Evolutionary conservation across 164 flowering plant species (phyloP).

Genomic region (Magnolia sinica): DNA sequence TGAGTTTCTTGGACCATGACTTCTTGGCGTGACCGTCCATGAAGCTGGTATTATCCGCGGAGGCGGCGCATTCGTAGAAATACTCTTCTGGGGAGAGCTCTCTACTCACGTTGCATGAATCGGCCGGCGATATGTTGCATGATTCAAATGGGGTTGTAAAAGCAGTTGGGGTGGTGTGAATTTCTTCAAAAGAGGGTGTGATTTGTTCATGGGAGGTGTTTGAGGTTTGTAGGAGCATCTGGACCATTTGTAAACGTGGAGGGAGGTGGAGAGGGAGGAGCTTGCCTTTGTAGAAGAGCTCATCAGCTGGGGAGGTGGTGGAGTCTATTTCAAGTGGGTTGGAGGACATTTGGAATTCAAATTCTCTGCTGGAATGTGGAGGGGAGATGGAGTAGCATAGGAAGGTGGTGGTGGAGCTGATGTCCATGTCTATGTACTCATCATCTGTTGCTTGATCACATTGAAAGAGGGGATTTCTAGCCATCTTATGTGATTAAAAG

Average conservation of each 20-base stretch:
- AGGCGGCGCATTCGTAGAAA: constrained; percentile 47
- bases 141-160: constrained; percentile 41
- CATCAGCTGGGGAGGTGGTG: constrained; percentile 75
- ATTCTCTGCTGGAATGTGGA: constrained; percentile 46
- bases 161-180: constrained; percentile 11
- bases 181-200: constrained; percentile 17
- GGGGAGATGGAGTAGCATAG: constrained; percentile 30
- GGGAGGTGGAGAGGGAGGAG: constrained; percentile 90
- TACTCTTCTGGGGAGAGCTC: constrained; percentile 64
- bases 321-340: constrained; percentile 29
- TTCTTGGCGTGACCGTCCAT: constrained; percentile 28
- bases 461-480: constrained; percentile 6
- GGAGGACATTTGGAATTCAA: constrained; percentile 79
- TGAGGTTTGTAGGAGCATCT: constrained; percentile 46
- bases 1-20: constrained; percentile 57
- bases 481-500: constrained; percentile 3
- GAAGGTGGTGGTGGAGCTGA: constrained; percentile 38
- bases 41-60: constrained; percentile 17
- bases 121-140: constrained; percentile 57
- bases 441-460: constrained; percentile 48
- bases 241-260: constrained; percentile 75
- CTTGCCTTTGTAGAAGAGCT: constrained; percentile 88
- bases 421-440: constrained; percentile 84
- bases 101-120: constrained; percentile 57
- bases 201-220: constrained; percentile 11